Percentiles rank a stretch among this genome's conserved stretches.
Conservation (phyloP, 2,329 filamentous ascomycete genomes). For the Ophiognomonia clavigignenti-juglandacearum region DNA sequence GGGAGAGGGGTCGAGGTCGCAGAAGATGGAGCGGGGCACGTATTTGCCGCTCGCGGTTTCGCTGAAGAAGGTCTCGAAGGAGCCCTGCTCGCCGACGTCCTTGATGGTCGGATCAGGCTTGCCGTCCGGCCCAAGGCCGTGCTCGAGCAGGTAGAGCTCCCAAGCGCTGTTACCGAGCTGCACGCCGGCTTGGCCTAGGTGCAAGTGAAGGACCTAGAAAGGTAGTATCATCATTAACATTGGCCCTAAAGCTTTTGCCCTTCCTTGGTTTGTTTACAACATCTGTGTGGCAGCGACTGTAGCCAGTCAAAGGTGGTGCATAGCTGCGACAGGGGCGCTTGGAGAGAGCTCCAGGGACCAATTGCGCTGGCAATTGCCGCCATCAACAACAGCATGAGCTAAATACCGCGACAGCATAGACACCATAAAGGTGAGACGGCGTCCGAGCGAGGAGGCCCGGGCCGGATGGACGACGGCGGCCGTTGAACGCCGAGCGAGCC, state of each 20-base stretch:
- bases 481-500: not conserved
- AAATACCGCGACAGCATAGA: not conserved
- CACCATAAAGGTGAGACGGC: not conserved
- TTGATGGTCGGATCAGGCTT: slow-evolving; percentile 56
- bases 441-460: not conserved
- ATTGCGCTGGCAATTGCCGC: not conserved
- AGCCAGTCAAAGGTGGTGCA: not conserved
- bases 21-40: slow-evolving; percentile 67
- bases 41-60: slow-evolving; percentile 69
- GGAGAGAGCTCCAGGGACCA: not conserved
- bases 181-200: slow-evolving; percentile 64
- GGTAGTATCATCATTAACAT: slow-evolving; percentile 7
- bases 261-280: not conserved
- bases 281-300: not conserved
- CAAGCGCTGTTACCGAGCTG: slow-evolving; percentile 72
- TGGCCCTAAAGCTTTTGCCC: not conserved
- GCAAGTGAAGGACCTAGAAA: slow-evolving; percentile 56
- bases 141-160: slow-evolving; percentile 72
- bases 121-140: slow-evolving; percentile 62
- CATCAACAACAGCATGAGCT: not conserved
- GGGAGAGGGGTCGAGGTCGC: slow-evolving; percentile 68
- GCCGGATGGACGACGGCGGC: not conserved
- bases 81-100: slow-evolving; percentile 57
- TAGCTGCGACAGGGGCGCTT: not conserved
- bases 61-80: slow-evolving; percentile 70